Evolutionary conservation across 352 stramenopile genomes (phyloP).

Genomic region (Pythium grandisporangium): DNA sequence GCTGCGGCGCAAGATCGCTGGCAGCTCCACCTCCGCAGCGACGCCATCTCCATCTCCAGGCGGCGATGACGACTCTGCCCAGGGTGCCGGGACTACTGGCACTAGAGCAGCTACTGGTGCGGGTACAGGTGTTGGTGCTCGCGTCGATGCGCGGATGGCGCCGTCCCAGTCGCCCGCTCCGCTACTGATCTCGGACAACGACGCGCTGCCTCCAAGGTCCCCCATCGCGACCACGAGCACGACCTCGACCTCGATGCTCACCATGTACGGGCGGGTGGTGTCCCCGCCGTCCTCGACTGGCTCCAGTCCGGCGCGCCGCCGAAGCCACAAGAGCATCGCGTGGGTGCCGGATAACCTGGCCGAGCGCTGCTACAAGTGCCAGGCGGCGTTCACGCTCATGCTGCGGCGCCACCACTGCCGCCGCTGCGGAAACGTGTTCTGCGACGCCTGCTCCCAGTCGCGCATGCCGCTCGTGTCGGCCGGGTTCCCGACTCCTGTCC

Average conservation of each 20-base stretch:
- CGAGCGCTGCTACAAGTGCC: constrained; percentile 67
- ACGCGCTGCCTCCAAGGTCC: neutral
- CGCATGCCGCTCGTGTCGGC: constrained; percentile 69
- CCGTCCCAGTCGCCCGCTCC: too few species aligned
- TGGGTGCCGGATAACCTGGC: constrained; percentile 82
- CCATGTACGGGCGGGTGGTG: neutral
- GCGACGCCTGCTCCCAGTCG: constrained; percentile 73
- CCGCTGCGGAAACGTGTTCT: constrained; percentile 86
- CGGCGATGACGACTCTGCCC: too few species aligned
- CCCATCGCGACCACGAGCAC: neutral
- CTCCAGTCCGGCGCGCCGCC: constrained; percentile 20
- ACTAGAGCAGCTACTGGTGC: too few species aligned
- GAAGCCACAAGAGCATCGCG: constrained; percentile 36
- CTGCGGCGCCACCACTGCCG: constrained; percentile 83
- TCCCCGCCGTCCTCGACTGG: constrained; percentile 6
- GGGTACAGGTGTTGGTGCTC: too few species aligned
- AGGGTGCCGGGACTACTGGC: too few species aligned
- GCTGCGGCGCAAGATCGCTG: neutral
- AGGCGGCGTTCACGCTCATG: constrained; percentile 54
- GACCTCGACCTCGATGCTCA: neutral
- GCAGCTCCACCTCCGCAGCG: neutral
- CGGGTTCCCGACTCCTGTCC: constrained; percentile 57
- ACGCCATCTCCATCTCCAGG: neutral
- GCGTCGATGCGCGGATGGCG: too few species aligned
- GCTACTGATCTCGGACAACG: too few species aligned